Base-by-base conservation (phyloP, 345 rosid genomes). In the Isatis tinctoria region DNA sequence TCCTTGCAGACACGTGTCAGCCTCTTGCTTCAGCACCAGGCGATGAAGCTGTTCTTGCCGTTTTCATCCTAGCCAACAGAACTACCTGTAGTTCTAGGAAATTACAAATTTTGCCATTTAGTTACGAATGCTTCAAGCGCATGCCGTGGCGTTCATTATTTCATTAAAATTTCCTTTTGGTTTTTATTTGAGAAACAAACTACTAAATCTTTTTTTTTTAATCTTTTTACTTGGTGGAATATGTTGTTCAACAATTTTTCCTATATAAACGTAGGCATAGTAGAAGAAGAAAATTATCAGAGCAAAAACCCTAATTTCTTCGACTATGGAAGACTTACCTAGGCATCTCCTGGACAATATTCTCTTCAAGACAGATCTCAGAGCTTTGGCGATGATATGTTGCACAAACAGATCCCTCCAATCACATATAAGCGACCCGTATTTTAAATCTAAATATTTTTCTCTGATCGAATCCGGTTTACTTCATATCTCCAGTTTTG, bases 1-100 rank as follows among this genome's bases (percentile, higher is more conserved):
- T n/a, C 63, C 59, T 51, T 67, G 3, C 4, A 4, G 65, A 76
- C 79, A 54, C 75, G 79, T 76, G 80, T 63, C 65, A 18, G 57
- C 14, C 48, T 22, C 48, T 48, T 41, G 4, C 43, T 22, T 51
- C 44, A 8, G 4, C 48, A n/a, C 33, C 27, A 47, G 35, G 40
- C 10, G 45, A 49, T 22, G 22, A 43, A 48, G 7, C 48, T 61
- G 6, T 27, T 48, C 48, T 54, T 53, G 70, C 74, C 70, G 74
- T 75, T 75, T 76, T 44, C 41, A 43, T 32, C 33, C 8, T 63
- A 53, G 5, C 22, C 33, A 43, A 48, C 32, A 12, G 28, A 6
- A 71, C 74, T 43, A 66, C 62, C 8, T 70, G 74, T 61, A 32
- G 65, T 68, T 67, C 7, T 44, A 44, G 2, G 22, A 44, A 16